Conservation (phyloP, 768 basidiomycete genomes). For the Ramaria sp. region DNA sequence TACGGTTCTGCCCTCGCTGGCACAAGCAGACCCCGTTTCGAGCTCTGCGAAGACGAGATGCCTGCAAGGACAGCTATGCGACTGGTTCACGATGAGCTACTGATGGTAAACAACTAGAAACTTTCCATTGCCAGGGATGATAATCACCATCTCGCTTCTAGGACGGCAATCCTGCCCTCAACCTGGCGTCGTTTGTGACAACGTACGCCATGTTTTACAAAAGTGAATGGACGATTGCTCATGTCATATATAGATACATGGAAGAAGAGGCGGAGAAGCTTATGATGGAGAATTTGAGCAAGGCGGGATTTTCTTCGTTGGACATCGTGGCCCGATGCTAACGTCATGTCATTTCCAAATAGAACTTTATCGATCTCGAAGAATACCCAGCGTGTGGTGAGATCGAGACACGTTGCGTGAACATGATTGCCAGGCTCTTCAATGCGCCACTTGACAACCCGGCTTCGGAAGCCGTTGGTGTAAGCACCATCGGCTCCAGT, state of each 20-base stretch:
- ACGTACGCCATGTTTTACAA: background rate
- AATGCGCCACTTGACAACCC: conserved; percentile 33
- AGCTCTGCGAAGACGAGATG: conserved; percentile 16
- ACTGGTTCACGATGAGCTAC: conserved; percentile 43
- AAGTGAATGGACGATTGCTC: conserved; percentile 22
- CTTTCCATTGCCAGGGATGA: background rate
- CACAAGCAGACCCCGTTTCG: conserved; percentile 1
- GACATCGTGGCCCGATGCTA: too few relatives aligned
- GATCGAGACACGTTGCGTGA: conserved; percentile 43
- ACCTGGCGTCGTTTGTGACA: conserved; percentile 49
- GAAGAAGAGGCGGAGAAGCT: conserved; percentile 41
- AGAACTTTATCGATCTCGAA: conserved; percentile 54
- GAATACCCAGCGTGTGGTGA: conserved; percentile 49
- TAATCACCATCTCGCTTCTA: background rate
- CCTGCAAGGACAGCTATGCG: conserved; percentile 36
- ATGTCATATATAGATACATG: conserved; percentile 44
- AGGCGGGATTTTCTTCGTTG: conserved; percentile 14
- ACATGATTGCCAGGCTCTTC: conserved; percentile 34
- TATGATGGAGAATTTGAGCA: conserved; percentile 52
- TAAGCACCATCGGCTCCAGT: conserved; percentile 52
- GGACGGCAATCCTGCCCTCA: conserved; percentile 47
- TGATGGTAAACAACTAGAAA: conserved; percentile 17
- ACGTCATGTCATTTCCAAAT: background rate
- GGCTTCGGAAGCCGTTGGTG: conserved; percentile 40
- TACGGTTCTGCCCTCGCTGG: conserved; percentile 7